Evolutionary conservation across 768 basidiomycete species (phyloP).

Genomic region (Naganishia onofrii): DNA sequence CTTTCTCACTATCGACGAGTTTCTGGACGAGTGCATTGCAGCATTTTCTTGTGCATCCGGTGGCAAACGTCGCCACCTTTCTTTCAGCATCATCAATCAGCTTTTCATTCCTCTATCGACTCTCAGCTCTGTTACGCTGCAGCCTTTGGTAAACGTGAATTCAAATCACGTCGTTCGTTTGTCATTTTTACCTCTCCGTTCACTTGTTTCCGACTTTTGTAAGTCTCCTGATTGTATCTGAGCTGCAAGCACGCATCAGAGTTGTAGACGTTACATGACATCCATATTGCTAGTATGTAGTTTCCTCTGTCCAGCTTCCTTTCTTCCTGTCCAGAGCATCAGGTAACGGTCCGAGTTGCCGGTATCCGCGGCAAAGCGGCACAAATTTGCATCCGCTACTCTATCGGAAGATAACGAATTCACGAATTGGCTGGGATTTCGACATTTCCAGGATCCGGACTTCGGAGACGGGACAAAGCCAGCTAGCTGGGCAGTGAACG

Average conservation of each 20-base stretch:
- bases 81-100: too few species aligned
- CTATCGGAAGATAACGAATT: slow-evolving; percentile 19
- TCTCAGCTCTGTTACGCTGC: too few species aligned
- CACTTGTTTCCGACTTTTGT: neutral
- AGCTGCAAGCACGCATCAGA: neutral
- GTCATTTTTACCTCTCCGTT: neutral
- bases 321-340: too few species aligned
- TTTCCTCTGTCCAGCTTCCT: too few species aligned
- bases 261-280: too few species aligned
- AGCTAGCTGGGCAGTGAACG: neutral
- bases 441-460: slow-evolving; percentile 10
- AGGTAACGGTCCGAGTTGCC: neutral
- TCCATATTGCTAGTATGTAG: too few species aligned
- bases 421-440: slow-evolving; percentile 11
- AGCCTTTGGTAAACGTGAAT: neutral
- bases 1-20: too few species aligned
- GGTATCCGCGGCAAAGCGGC: slow-evolving; percentile 14
- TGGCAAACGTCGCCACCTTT: too few species aligned
- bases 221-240: neutral
- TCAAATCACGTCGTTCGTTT: neutral
- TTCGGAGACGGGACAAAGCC: slow-evolving; percentile 2
- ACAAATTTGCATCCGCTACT: neutral
- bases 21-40: too few species aligned
- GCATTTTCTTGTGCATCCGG: too few species aligned
- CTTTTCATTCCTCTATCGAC: too few species aligned